A percentile compares a stretch with the other conserved stretches of the same genome.
Evolutionary conservation across 2,329 filamentous ascomycete genomes (phyloP).

Genomic region (Fusarium odoratissimum): DNA sequence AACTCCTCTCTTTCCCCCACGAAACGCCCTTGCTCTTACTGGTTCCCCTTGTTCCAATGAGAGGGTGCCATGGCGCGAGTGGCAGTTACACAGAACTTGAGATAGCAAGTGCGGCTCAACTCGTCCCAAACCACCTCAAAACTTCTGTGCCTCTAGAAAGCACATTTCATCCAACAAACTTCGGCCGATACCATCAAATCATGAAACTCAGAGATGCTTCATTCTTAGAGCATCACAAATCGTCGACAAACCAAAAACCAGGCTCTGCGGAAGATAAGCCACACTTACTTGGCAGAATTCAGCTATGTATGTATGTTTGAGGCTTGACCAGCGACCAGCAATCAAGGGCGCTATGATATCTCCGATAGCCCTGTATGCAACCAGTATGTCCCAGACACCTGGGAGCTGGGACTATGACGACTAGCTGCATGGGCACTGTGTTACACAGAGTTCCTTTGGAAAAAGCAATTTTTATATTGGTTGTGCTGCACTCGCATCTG

Average conservation of each 20-base stretch:
- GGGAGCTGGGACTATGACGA: slow-evolving; percentile 8
- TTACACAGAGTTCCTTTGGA: neutral
- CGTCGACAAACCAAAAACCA: slow-evolving; percentile 9
- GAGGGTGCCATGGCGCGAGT: neutral
- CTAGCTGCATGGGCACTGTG: neutral
- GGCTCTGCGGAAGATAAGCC: slow-evolving; percentile 7
- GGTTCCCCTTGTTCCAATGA: slow-evolving; percentile 9
- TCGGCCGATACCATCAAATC: neutral
- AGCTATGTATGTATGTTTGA: slow-evolving; percentile 1
- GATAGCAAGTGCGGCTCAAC: slow-evolving; percentile 17
- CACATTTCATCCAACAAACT: neutral
- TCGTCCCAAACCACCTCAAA: neutral
- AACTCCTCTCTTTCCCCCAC: neutral
- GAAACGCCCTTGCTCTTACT: neutral
- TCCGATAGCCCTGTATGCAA: slow-evolving; percentile 24
- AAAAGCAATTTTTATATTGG: slow-evolving; percentile 14
- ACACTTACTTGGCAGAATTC: slow-evolving; percentile 8
- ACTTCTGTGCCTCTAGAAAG: slow-evolving; percentile 15
- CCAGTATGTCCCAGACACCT: slow-evolving; percentile 18
- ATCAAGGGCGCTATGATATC: slow-evolving; percentile 9
- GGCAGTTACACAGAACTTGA: slow-evolving; percentile 1
- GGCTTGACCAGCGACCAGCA: neutral
- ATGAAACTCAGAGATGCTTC: neutral
- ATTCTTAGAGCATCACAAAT: neutral
- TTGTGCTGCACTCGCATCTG: slow-evolving; percentile 14